Percentiles rank a stretch among this genome's conserved stretches.
Conservation (phyloP, 2,329 filamentous ascomycete species). For the Cladorrhinum sp. region DNA sequence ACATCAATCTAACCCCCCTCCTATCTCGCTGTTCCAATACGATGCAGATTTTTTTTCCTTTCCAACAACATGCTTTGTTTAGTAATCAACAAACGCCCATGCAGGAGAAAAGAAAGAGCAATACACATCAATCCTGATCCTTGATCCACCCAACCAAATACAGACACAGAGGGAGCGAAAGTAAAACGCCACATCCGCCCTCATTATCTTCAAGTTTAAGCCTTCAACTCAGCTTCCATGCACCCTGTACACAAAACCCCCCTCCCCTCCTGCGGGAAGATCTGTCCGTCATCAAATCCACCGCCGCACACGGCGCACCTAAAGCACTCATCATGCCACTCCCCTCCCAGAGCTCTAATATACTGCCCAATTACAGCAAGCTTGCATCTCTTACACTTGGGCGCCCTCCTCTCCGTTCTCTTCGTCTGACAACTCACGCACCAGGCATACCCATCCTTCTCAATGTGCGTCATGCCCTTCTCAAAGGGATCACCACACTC, state of each 20-base stretch:
- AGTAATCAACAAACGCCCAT: background rate
- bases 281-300: conserved; percentile 62
- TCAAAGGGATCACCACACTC: conserved; percentile 97
- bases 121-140: background rate
- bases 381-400: conserved; percentile 83
- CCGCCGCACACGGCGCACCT: conserved; percentile 65
- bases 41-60: background rate
- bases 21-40: background rate
- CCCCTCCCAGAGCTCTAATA: conserved; percentile 79
- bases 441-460: conserved; percentile 98
- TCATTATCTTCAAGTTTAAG: conserved; percentile 8
- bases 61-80: background rate
- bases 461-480: conserved; percentile 67
- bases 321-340: conserved; percentile 95
- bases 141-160: no score
- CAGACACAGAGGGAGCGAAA: background rate
- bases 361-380: conserved; percentile 86
- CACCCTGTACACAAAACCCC: conserved; percentile 60
- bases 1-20: background rate
- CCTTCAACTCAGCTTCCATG: conserved; percentile 59
- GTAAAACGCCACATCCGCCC: background rate
- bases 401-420: conserved; percentile 80
- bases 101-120: background rate
- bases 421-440: conserved; percentile 91
- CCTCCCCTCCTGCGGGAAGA: conserved; percentile 56